Evolutionary conservation across 2,329 filamentous ascomycete species (phyloP), one percentile per base, ranked within the genome.

Genomic region (Chrysosporium queenslandicum): DNA sequence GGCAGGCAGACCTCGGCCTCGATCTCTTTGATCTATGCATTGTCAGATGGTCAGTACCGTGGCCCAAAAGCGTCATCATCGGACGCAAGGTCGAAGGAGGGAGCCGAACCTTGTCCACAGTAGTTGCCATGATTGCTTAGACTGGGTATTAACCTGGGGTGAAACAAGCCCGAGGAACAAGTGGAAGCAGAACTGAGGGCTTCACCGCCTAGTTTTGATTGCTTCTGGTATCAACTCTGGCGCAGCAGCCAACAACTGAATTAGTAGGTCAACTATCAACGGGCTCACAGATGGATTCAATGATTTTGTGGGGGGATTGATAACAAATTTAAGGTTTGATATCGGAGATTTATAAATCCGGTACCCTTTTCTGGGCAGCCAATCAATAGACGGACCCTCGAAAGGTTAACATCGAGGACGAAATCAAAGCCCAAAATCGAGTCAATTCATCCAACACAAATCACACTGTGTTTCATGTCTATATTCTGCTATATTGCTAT

Each of bases 1-100:
- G 23, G 8, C 16, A 36, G 54, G 74, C 80, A 70, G 79, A 91
- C 86, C 80, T 96, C 91, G 76, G 85, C 74, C 86, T 96, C 91
- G 72, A 96, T 87, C 65, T 91, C 87, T 73, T 94, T 95, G 79
- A 97, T 96, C 87, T 92, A 65, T 68, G 62, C 40, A 58, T 55
- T 53, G 23, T 46, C 37, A 50, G 61, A 71, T 62, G 74, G 72
- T 66, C 45, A 34, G 53, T 18, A 48, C 49, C 45, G 27, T 21
- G 32, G 51, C 14, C 20, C 21, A 39, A 29, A 9, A 29, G 9
- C 18, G 29, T 11, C 27, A 45, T 14, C n/a, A 23, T 34, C 23
- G 18, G n/a, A 37, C 8, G 29, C 9, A 5, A 16, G n/a, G 32
- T 12, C 48, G n/a, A 27, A 42, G 20, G 21, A 27, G 46, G 41